Conservation (phyloP, 139 green algal species). For the Chlorella sorokiniana region DNA sequence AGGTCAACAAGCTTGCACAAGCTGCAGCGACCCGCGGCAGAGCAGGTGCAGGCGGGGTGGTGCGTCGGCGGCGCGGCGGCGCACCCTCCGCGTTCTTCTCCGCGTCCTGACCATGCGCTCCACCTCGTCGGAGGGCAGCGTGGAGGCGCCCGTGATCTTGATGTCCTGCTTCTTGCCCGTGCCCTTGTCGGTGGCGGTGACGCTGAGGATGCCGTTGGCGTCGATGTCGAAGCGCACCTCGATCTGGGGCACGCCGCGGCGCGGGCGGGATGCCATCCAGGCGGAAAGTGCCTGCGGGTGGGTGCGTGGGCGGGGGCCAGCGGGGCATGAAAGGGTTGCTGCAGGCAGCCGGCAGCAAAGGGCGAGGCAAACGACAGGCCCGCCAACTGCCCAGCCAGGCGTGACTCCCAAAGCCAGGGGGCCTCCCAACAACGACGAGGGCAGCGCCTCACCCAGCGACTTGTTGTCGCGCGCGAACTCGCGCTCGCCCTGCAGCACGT, state of each 20-base stretch:
- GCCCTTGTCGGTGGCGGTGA: constrained; percentile 97
- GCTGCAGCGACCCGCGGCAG: too few relatives aligned
- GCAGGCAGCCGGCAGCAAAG: neutral
- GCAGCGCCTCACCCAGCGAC: constrained; percentile 55
- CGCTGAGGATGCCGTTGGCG: constrained; percentile 98
- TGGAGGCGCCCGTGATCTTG: constrained; percentile 95
- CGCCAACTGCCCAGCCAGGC: neutral
- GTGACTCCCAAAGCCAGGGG: too few relatives aligned
- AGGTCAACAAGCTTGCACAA: too few relatives aligned
- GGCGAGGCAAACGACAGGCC: neutral
- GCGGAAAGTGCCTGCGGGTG: constrained; percentile 59
- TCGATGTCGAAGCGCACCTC: constrained; percentile 98
- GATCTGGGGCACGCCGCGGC: constrained; percentile 97
- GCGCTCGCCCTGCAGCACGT: constrained; percentile 80
- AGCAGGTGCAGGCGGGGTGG: too few relatives aligned
- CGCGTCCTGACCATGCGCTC: constrained; percentile 96
- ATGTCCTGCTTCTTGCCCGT: constrained; percentile 98
- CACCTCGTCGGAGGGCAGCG: constrained; percentile 83
- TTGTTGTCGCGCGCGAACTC: constrained; percentile 96
- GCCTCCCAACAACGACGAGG: neutral
- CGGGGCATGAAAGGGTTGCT: neutral
- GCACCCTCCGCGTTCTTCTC: constrained; percentile 80
- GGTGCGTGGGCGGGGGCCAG: neutral
- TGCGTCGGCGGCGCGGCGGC: neutral
- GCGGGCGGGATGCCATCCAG: constrained; percentile 96